Conservation (phyloP, 139 green algal species). For the Micractinium sp. region DNA sequence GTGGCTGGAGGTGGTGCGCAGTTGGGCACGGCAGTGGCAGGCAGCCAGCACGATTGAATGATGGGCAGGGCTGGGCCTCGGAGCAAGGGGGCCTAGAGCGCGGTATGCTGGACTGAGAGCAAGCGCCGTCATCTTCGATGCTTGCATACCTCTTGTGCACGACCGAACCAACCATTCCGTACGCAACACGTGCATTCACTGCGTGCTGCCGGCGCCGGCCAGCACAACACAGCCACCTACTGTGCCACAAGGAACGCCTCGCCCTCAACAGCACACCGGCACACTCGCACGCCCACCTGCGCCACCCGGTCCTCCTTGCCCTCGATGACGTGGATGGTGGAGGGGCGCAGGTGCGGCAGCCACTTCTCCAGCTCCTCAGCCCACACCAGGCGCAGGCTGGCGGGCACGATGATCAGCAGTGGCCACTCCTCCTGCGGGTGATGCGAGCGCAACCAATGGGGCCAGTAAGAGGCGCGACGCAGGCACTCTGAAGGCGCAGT, state of each 20-base stretch:
- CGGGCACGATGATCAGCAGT: conserved; percentile 89
- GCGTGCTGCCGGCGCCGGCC: too few relatives aligned
- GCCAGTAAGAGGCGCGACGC: background rate
- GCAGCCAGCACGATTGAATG: background rate
- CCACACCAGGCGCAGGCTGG: conserved; percentile 90
- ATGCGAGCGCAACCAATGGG: background rate
- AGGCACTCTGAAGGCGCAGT: too few relatives aligned
- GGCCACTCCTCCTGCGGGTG: conserved; percentile 86
- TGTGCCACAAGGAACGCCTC: too few relatives aligned
- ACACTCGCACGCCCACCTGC: background rate
- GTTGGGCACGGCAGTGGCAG: background rate
- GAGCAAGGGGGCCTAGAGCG: too few relatives aligned
- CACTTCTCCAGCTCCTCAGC: conserved; percentile 96
- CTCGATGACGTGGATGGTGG: conserved; percentile 77
- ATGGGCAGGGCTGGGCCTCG: background rate
- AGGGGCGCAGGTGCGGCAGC: conserved; percentile 84
- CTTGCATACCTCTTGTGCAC: too few relatives aligned
- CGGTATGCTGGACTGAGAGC: too few relatives aligned
- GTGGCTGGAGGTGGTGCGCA: too few relatives aligned
- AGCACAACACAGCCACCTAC: background rate
- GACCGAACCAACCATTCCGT: background rate
- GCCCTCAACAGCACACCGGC: too few relatives aligned
- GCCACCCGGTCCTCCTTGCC: conserved; percentile 62
- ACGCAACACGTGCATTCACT: too few relatives aligned
- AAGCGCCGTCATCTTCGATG: too few relatives aligned